phyloP scores from a whole-genome alignment of 208 protist species.

The Entamoeba histolytica region DNA sequence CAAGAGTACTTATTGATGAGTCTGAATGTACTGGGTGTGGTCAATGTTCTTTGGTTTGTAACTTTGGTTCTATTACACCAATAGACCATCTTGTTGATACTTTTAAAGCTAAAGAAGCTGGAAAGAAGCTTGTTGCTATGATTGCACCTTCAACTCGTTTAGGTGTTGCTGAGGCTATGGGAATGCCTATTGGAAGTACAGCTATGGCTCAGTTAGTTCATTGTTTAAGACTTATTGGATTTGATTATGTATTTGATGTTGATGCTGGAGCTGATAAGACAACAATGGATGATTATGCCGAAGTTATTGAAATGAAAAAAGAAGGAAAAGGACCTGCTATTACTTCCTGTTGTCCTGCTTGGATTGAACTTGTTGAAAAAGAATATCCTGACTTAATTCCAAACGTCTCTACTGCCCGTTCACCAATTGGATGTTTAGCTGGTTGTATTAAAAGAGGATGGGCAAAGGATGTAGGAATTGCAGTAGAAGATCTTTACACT shows the following conservation, averaged over 20 bases:
- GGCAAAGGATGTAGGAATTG: not conserved
- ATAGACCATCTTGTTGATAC: conserved; percentile 12
- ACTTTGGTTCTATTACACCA: conserved; percentile 27
- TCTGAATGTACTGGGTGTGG: conserved; percentile 38
- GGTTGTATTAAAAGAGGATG: not conserved
- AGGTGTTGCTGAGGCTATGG: conserved; percentile 13
- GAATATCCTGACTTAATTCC: conserved; percentile 28
- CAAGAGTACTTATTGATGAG: not conserved
- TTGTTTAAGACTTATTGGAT: conserved; percentile 6
- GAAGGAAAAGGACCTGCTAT: not conserved
- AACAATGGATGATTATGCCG: conserved; percentile 19
- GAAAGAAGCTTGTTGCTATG: conserved; percentile 10
- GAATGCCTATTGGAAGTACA: conserved; percentile 7
- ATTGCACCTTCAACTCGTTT: conserved; percentile 23
- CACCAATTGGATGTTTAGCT: conserved; percentile 25
- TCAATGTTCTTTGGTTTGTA: conserved; percentile 36
- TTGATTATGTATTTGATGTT: conserved; percentile 29
- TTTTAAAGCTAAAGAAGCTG: not conserved
- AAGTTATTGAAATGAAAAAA: conserved; percentile 6
- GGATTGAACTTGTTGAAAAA: conserved; percentile 33
- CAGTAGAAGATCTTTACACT: not conserved
- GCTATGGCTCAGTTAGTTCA: not conserved
- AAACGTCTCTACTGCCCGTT: conserved; percentile 27
- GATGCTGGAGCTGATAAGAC: conserved; percentile 25
- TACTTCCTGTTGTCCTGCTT: conserved; percentile 25